A percentile compares a stretch with the other conserved stretches of the same genome.
Evolutionary conservation across 306 rosid species (phyloP).

Genomic region (Herpetospermum pedunculosum): DNA sequence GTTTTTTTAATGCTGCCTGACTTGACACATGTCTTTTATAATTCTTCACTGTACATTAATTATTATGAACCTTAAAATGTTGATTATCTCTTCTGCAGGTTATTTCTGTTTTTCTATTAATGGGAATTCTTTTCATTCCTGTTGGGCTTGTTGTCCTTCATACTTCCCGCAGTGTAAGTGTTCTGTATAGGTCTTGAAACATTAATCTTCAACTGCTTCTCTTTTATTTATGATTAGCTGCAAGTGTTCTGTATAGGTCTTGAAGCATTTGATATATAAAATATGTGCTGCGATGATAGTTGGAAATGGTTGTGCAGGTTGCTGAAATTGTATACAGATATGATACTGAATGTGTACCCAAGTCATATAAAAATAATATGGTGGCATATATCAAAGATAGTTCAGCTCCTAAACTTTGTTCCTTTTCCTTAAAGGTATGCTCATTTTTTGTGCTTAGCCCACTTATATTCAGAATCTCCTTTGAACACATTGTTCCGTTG

Average conservation of each 20-base stretch:
- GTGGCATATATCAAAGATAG: slow-evolving; percentile 65
- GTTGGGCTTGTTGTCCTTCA: slow-evolving; percentile 60
- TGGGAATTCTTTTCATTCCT: slow-evolving; percentile 70
- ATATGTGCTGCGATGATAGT: not conserved
- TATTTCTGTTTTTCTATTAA: slow-evolving; percentile 49
- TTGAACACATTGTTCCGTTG: not conserved
- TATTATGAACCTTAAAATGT: slow-evolving; percentile 8
- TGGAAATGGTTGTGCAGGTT: slow-evolving; percentile 40
- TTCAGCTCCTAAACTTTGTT: slow-evolving; percentile 59
- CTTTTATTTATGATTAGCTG: not conserved
- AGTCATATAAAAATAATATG: slow-evolving; percentile 49
- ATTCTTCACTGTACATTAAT: not conserved
- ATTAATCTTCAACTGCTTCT: not conserved
- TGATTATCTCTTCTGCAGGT: slow-evolving; percentile 44
- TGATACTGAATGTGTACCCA: slow-evolving; percentile 68
- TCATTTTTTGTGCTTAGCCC: not conserved
- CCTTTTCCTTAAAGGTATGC: slow-evolving; percentile 57
- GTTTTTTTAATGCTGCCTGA: slow-evolving; percentile 21
- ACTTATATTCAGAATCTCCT: not conserved
- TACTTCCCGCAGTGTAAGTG: slow-evolving; percentile 52
- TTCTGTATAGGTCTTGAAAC: slow-evolving; percentile 15
- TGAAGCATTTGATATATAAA: not conserved
- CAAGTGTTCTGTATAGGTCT: too few species aligned
- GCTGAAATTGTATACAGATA: slow-evolving; percentile 79
- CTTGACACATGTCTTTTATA: slow-evolving; percentile 12